These are phyloP conservation scores for Podospora didyma DNA, from an alignment of 495 filamentous ascomycete genomes.

Conservation along the genomic window DNA sequence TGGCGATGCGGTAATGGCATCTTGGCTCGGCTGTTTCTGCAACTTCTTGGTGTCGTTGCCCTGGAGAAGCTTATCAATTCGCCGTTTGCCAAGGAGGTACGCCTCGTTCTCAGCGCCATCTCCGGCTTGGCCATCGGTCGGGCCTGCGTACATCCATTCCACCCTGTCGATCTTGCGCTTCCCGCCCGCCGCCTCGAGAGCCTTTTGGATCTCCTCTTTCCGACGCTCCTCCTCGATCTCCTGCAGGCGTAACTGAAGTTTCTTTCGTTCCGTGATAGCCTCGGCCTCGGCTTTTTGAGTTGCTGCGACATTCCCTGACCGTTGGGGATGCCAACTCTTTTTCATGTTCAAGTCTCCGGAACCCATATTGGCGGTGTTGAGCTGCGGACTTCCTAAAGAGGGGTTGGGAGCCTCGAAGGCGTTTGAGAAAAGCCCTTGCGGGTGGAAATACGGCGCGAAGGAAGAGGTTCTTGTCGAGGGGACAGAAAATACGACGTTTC, in stretches of 20 bases:
- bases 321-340: conserved; percentile 83
- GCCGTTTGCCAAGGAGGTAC: conserved; percentile 85
- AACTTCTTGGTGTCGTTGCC: conserved; percentile 75
- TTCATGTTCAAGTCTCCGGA: conserved; percentile 85
- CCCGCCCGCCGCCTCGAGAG: conserved; percentile 87
- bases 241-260: conserved; percentile 75
- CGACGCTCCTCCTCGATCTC: conserved; percentile 92
- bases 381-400: conserved; percentile 10
- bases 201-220: conserved; percentile 84
- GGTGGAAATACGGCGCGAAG: too few species aligned
- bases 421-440: too few species aligned
- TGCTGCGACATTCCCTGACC: conserved; percentile 32
- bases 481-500: too few species aligned
- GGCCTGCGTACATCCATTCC: conserved; percentile 97
- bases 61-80: conserved; percentile 86
- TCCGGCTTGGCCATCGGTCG: conserved; percentile 71
- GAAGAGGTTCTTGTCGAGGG: too few species aligned
- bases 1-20: conserved; percentile 56
- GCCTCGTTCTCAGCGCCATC: conserved; percentile 92
- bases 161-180: conserved; percentile 70
- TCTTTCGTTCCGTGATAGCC: conserved; percentile 93
- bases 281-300: conserved; percentile 62
- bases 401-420: background rate
- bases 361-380: conserved; percentile 60
- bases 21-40: conserved; percentile 70